Base-by-base conservation (phyloP, 1,139 yeast species). In the Pneumocystis canis region DNA sequence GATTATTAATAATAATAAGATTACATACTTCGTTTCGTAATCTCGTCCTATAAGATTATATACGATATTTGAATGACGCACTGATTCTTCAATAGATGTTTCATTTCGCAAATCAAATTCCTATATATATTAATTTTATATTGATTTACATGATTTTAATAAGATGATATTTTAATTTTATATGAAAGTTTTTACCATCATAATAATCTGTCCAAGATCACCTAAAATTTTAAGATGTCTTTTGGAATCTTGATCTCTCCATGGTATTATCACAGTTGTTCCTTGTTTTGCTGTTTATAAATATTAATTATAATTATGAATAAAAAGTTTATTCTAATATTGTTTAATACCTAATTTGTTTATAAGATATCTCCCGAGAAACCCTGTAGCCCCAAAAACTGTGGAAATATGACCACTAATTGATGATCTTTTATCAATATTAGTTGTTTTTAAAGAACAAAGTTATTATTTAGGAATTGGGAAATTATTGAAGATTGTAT, bases 371-470 rank as follows among this genome's bases (percentile, higher is more conserved):
- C 89, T 82, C 54, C 96, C 96, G 66, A 88, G 77, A 73, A 85
- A 84, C 1, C 96, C 95, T 62, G 83, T 76, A 41, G 87, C 89
- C 14, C 96, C 96, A 71, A 88, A 88, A 2, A 88, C 92, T 5
- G 96, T 87, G 35, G 92, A 95, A 5, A 92, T 87, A 76, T 84
- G 87, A 1, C 96, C 96, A n/a, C 92, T 84, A 77, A 95, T 81
- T 53, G 95, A 87, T 9, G 95, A 85, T 67, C 89, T 80, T 53
- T 14, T 20, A 30, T 31, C 9, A n/a, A 56, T 11, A 41, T 31
- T 56, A 32, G 54, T 57, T 25, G 11, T 35, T 33, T 16, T 35
- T 32, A 11, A 47, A 32, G 20, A 60, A 18, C 33, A 47, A 20
- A 7, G 20, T 41, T 62, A 14, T 25, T 32, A 56, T 28, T 33